phyloP scores from a whole-genome alignment of 2,329 filamentous ascomycete species.

The Reticulascus tulasneorum region DNA sequence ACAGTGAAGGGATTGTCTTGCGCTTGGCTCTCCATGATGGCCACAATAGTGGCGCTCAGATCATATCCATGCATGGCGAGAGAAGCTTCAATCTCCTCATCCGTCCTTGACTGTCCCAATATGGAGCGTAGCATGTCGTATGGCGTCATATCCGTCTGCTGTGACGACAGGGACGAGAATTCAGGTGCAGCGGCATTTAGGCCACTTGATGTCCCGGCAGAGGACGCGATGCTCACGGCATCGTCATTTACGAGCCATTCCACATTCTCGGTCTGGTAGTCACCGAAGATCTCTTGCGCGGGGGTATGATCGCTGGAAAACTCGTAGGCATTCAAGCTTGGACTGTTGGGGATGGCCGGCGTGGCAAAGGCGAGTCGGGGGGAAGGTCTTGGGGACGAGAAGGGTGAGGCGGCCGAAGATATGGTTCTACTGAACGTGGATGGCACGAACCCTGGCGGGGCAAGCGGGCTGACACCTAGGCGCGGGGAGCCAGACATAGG shows the following conservation, averaged over 20 bases:
- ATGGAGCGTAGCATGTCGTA: constrained; percentile 98
- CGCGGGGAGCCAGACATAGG: constrained; percentile 80
- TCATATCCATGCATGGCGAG: constrained; percentile 89
- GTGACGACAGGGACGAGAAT: constrained; percentile 55
- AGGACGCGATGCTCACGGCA: constrained; percentile 74
- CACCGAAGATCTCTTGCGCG: constrained; percentile 80
- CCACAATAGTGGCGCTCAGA: constrained; percentile 83
- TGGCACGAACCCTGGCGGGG: constrained; percentile 78
- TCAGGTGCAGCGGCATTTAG: constrained; percentile 80
- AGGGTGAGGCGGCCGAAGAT: constrained; percentile 79
- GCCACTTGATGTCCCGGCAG: constrained; percentile 61
- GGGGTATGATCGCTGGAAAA: constrained; percentile 80
- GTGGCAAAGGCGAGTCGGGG: constrained; percentile 86
- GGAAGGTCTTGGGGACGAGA: constrained; percentile 89
- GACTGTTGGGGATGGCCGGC: constrained; percentile 88
- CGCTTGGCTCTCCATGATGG: constrained; percentile 74
- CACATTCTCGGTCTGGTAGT: constrained; percentile 89
- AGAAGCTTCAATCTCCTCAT: constrained; percentile 92
- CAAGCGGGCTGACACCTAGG: constrained; percentile 75
- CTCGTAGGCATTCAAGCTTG: constrained; percentile 90
- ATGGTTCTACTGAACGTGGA: constrained; percentile 73
- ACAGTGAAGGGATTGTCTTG: constrained; percentile 30
- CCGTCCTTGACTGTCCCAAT: constrained; percentile 79
- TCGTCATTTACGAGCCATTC: constrained; percentile 96
- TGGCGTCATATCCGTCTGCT: constrained; percentile 88